Base-by-base conservation (phyloP, 805 yeast species). In the Kodamaea fukazawae region DNA sequence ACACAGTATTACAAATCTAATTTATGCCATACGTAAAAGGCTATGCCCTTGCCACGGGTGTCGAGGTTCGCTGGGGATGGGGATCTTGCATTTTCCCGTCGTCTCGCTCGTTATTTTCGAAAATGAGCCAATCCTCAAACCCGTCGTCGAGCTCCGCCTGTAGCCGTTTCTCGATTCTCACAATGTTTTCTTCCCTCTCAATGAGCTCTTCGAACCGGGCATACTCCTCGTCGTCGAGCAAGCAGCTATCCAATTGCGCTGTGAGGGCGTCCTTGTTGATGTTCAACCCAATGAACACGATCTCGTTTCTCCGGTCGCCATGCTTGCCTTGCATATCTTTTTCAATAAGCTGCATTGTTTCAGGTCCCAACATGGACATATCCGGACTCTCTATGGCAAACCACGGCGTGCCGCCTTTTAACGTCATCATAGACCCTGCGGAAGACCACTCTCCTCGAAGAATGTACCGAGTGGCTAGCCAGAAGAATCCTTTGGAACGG, bases 281-380 rank as follows among this genome's bases (percentile, higher is more conserved):
- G 9, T 57, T 51, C 13, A 67, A 50, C 1, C 76, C 76, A 43
- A 72, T 71, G 41, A 71, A 65, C 1, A 72, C 76, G 16, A 72
- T 43, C 45, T 72, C 76, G 42, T 72, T 70, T 32, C 73, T 53
- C 32, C 75, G 58, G 41, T 72, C 76, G 3, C 75, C 75, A 44
- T 55, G 58, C 18, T 57, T 54, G 2, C 70, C 71, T 32, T 60
- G 47, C 50, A 68, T 62, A 35, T 71, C 74, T 17, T 50, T 48
- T 34, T 61, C 53, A 17, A 68, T 60, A 10, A 60, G 46, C 23
- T 45, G 44, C n/a, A 40, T 45, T 12, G 69, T 61, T 7, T 55
- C 62, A 8, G 53, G 50, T 7, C 73, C 69, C 46, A 61, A 52
- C 16, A 29, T 14, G 4, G 28, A 34, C 17, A 51, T 53, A 6